A percentile compares a stretch with the other conserved stretches of the same genome.
phyloP scores from a whole-genome alignment of 1,284 basidiomycete species.

The Cryptococcus sp. region DNA sequence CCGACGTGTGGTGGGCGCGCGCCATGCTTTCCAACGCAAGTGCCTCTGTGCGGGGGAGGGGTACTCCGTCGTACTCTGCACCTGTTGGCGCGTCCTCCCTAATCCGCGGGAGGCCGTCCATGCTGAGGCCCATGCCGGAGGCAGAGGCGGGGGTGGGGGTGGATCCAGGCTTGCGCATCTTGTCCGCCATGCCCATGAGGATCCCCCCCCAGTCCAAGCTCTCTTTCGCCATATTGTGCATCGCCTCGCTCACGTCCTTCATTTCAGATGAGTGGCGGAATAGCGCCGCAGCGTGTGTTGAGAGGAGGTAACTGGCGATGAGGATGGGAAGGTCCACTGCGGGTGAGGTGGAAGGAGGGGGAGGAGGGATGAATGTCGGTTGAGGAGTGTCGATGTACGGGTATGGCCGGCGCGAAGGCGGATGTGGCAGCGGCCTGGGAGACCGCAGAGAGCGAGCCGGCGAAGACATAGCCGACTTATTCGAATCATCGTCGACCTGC shows the following conservation, averaged over 20 bases:
- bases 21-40: too few species aligned
- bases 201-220: constrained; percentile 31
- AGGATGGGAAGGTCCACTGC: constrained; percentile 15
- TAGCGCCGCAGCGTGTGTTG: constrained; percentile 30
- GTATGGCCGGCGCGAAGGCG: constrained; percentile 9
- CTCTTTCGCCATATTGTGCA: constrained; percentile 30
- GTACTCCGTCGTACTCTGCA: constrained; percentile 2
- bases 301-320: constrained; percentile 35
- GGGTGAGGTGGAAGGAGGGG: constrained; percentile 10
- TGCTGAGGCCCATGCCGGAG: not conserved
- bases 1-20: too few species aligned
- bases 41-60: too few species aligned
- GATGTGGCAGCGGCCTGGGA: constrained; percentile 12
- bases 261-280: constrained; percentile 26
- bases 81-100: not conserved
- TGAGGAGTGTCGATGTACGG: constrained; percentile 1
- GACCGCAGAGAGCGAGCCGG: not conserved
- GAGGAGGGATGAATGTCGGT: constrained; percentile 8
- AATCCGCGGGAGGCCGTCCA: constrained; percentile 1
- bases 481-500: constrained; percentile 2
- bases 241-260: constrained; percentile 20
- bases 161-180: too few species aligned
- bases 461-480: not conserved
- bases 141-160: not conserved
- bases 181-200: constrained; percentile 22